Evolutionary conservation across 2,329 filamentous ascomycete genomes (phyloP).

Genomic region (Fusarium setosum): DNA sequence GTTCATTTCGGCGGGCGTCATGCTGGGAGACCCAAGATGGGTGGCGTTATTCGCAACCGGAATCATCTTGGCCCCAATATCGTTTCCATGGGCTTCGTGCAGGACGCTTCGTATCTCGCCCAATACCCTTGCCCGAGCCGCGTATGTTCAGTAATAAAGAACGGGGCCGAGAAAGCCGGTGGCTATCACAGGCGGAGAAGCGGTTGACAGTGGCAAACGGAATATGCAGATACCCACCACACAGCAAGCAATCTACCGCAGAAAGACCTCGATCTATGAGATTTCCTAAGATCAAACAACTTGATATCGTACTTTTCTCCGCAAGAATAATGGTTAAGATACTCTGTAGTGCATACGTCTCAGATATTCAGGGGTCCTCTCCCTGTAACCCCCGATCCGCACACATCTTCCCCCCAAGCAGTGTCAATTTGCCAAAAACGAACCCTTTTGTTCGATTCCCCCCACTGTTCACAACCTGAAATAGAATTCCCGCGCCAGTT

Average conservation of each 20-base stretch:
- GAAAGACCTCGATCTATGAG: too few species aligned
- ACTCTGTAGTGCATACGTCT: too few species aligned
- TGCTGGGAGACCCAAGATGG: not conserved
- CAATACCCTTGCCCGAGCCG: too few species aligned
- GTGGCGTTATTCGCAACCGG: not conserved
- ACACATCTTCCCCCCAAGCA: not conserved
- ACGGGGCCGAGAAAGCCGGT: too few species aligned
- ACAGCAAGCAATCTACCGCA: not conserved
- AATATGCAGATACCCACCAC: not conserved
- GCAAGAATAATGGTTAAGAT: too few species aligned
- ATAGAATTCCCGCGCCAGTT: not conserved
- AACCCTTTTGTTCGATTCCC: not conserved
- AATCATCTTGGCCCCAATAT: not conserved
- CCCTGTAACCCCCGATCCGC: too few species aligned
- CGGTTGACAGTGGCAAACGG: not conserved
- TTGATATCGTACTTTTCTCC: too few species aligned
- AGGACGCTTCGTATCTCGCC: too few species aligned
- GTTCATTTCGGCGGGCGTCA: not conserved
- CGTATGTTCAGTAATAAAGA: too few species aligned
- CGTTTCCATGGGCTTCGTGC: not conserved
- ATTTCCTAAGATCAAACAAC: too few species aligned
- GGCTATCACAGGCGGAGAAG: not conserved
- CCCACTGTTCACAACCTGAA: not conserved
- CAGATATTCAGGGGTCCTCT: too few species aligned
- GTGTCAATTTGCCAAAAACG: not conserved